phyloP scores from a whole-genome alignment of 768 basidiomycete genomes.

The Botryobasidium botryosum region DNA sequence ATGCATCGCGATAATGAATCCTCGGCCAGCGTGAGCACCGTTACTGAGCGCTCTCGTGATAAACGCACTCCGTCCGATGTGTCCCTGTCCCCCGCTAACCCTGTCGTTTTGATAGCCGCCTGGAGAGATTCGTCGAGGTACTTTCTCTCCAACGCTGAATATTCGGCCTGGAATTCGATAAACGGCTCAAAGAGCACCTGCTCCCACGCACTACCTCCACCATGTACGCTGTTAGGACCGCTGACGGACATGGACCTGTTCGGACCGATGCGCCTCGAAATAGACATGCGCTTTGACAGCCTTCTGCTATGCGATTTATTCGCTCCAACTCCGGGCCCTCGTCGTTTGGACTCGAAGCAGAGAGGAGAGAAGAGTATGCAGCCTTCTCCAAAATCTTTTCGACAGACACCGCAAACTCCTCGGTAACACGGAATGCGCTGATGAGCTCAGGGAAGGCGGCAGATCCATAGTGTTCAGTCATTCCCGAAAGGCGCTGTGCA shows the following conservation, averaged over 20 bases:
- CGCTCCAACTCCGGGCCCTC: too few relatives aligned
- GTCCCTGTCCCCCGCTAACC: too few relatives aligned
- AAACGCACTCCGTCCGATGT: conserved; percentile 29
- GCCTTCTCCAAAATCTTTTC: conserved; percentile 65
- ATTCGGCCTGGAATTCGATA: conserved; percentile 80
- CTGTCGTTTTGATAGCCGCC: conserved; percentile 3
- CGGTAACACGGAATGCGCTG: conserved; percentile 49
- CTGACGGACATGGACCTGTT: conserved; percentile 12
- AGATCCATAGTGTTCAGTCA: conserved; percentile 49
- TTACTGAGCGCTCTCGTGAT: conserved; percentile 55
- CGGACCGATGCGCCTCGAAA: conserved; percentile 20
- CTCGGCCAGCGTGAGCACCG: conserved; percentile 62
- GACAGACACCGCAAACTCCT: conserved; percentile 60
- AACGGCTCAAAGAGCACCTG: conserved; percentile 87
- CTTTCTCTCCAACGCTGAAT: conserved; percentile 57
- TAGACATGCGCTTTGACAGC: conserved; percentile 19
- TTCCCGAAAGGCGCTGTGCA: conserved; percentile 53
- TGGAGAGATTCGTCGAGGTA: conserved; percentile 44
- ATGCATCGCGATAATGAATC: conserved; percentile 61
- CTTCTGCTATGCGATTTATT: conserved; percentile 16
- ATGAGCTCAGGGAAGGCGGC: conserved; percentile 55
- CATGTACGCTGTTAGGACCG: conserved; percentile 26
- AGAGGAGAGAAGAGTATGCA: conserved; percentile 25
- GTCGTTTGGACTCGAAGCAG: conserved; percentile 6
- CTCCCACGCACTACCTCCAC: conserved; percentile 43